phyloP scores from a whole-genome alignment of 345 rosid species.

The Eucalyptus leucophloia region DNA sequence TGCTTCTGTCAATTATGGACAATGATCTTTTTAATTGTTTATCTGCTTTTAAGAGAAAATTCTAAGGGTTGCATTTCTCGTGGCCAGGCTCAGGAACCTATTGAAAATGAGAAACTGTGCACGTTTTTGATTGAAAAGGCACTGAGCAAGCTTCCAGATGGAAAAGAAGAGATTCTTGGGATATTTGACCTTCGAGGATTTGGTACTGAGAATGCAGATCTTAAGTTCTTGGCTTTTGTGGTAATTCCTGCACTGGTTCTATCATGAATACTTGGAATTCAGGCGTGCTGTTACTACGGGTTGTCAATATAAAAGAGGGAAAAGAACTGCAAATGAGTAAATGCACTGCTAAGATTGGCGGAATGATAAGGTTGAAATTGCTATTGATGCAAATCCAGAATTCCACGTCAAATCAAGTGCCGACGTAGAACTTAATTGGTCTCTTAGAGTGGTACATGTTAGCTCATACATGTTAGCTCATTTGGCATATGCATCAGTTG shows the following conservation, averaged over 20 bases:
- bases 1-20: background rate
- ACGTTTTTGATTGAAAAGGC: slow-evolving; percentile 70
- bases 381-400: background rate
- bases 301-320: background rate
- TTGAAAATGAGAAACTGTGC: slow-evolving; percentile 74
- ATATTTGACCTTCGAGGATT: slow-evolving; percentile 75
- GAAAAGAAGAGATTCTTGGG: slow-evolving; percentile 65
- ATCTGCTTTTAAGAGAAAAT: background rate
- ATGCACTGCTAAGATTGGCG: background rate
- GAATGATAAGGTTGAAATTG: background rate
- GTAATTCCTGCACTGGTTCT: slow-evolving; percentile 16
- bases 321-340: background rate
- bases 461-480: background rate
- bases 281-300: background rate
- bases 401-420: background rate
- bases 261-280: background rate
- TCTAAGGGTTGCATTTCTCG: background rate
- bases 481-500: background rate
- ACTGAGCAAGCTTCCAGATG: slow-evolving; percentile 54
- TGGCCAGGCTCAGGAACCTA: slow-evolving; percentile 52
- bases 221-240: slow-evolving; percentile 63
- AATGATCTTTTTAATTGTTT: background rate
- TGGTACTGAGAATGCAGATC: slow-evolving; percentile 55
- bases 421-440: background rate
- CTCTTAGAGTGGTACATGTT: background rate